Base-by-base conservation (phyloP, 1,284 basidiomycete genomes). In the Tilletiopsis washingtonensis region DNA sequence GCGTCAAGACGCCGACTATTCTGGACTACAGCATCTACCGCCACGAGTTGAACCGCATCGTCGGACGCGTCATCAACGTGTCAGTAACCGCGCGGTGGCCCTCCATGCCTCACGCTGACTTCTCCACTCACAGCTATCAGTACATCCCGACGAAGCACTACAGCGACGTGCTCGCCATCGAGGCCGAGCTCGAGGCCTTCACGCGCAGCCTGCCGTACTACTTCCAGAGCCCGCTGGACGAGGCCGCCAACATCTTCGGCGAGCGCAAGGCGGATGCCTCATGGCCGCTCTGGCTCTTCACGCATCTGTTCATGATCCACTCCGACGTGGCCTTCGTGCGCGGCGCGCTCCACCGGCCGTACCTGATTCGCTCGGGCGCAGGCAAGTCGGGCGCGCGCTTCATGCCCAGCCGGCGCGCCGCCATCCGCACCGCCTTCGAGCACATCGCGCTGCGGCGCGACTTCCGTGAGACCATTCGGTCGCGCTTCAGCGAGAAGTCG, bases 291-390 rank as follows among this genome's bases (percentile, higher is more conserved):
- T 68, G 60, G 34, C 49, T 69, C 42, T 53, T 57, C 37, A 48
- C 62, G 17, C 67, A 69, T 39, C 67, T 65, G 44, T 64, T 57
- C 45, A 53, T 66, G 17, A 41, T 68, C 21, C 59, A 64, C 40
- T 62, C 59, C 45, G 66, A 71, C 43, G 56, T 69, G 58, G 53
- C 57, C 44, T 62, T 65, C 43, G 53, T 62, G 15, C 40, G 58
- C 3, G 56, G 64, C 14, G 56, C 59, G 1, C 47, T 69, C 20
- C 64, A 69, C 46, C 62, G 66, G 9, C 64, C 67, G 0, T 67
- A 58, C 46, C 46, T 70, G 17, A 54, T 70, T 24, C 51, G 67
- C 24, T 66, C 62, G 3, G 43, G 29, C 7, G 27, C 12, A 11
- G 55, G 58, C 0, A 26, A 51, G n/a, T 47, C 52, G 24, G 56